Evolutionary conservation across 805 yeast genomes (phyloP), one percentile per base, ranked within the genome.

Genomic region (Lachancea thermotolerans): DNA sequence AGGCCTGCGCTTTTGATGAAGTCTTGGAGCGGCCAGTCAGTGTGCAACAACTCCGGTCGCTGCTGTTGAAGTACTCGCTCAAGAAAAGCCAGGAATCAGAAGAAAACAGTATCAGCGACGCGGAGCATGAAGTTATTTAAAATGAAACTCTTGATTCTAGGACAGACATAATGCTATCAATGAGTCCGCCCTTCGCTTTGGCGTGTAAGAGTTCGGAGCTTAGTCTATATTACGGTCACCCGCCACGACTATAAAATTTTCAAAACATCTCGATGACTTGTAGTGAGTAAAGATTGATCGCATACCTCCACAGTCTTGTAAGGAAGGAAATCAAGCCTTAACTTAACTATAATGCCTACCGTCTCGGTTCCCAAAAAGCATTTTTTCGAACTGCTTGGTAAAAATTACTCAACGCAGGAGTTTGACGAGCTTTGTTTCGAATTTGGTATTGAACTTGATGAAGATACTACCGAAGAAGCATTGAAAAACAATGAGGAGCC

Each of bases 351-450:
- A 35, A 93, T 93, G 99, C 99, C 99, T 71, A 93, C 99, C 67
- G 76, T 93, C 62, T 77, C 95, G 28, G 97, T 93, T 53, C 97
- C 93, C 67, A 90, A 95, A 65, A 85, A 82, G 63, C 98, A 93
- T 65, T 78, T 93, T 52, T 93, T 79, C 72, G 79, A 81, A 60
- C 78, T 87, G 37, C 73, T 93, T 51, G 98, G 84, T 34, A 71
- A 72, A 50, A 62, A 67, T 41, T 81, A 80, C 62, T 77, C 96
- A 58, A 85, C 93, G 54, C 79, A 88, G 57, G 99, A 91, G 63
- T 90, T 93, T 58, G 99, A 93, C 64, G 97, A 90, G 68, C 78
- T 93, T 56, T 93, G 98, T 72, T 93, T 93, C 72, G 95, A 91
- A 62, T 93, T 90, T 57, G 99, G 99, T 58, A 81, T 93, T 55